Conservation (phyloP, 2,329 filamentous ascomycete genomes). For the Ophiostoma ips region DNA sequence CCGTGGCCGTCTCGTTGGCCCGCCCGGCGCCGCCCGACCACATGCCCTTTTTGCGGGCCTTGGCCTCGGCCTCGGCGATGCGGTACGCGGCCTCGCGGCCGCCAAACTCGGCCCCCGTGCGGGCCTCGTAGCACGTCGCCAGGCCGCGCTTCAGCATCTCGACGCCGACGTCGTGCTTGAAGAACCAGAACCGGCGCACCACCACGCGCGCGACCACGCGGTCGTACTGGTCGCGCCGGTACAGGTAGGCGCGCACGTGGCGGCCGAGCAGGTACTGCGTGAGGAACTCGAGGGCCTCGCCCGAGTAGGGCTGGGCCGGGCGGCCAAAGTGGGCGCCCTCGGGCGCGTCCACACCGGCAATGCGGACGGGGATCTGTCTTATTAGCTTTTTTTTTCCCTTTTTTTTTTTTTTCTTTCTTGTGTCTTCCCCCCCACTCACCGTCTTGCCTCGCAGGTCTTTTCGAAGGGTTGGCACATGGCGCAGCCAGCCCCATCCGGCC, state of each 20-base stretch:
- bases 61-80: conserved; percentile 52
- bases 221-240: conserved; percentile 81
- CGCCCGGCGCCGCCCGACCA: conserved; percentile 52
- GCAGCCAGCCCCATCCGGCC: conserved; percentile 85
- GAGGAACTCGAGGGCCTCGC: conserved; percentile 75
- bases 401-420: neutral
- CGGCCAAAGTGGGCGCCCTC: conserved; percentile 87
- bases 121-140: conserved; percentile 89
- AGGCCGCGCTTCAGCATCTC: conserved; percentile 78
- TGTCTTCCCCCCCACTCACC: too few species aligned
- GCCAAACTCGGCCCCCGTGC: conserved; percentile 79
- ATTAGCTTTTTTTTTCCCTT: neutral
- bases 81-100: conserved; percentile 50
- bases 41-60: conserved; percentile 51
- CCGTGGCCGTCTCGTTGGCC: conserved; percentile 34
- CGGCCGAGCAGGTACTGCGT: conserved; percentile 54
- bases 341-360: conserved; percentile 87
- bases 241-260: conserved; percentile 69
- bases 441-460: conserved; percentile 63
- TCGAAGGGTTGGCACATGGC: conserved; percentile 55
- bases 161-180: conserved; percentile 68
- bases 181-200: conserved; percentile 47
- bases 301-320: conserved; percentile 68
- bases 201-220: conserved; percentile 78
- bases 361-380: conserved; percentile 66